Conservation (phyloP, 208 protist species). For the Acanthamoeba quina region DNA sequence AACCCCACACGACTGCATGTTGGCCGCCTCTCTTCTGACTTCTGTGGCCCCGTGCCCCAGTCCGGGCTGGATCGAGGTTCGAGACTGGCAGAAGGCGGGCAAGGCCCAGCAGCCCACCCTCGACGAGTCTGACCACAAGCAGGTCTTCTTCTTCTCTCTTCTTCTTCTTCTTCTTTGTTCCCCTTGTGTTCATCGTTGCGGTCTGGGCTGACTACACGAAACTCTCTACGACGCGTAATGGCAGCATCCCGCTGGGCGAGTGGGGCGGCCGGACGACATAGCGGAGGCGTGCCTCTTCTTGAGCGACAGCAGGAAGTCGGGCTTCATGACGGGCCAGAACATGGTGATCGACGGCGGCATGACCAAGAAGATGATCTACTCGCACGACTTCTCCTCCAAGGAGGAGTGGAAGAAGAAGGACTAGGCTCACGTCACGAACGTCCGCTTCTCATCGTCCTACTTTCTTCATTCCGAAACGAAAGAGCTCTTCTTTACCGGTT, state of each 20-base stretch:
- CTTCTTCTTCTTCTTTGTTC: background rate
- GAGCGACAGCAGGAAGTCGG: background rate
- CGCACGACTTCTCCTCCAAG: slow-evolving; percentile 42
- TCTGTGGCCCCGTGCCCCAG: background rate
- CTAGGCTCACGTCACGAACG: background rate
- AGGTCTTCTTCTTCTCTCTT: background rate
- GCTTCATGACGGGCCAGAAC: slow-evolving; percentile 63
- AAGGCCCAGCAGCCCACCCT: slow-evolving; percentile 11
- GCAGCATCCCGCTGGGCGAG: slow-evolving; percentile 30
- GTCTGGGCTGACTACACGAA: background rate
- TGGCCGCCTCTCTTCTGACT: background rate
- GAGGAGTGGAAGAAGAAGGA: slow-evolving; percentile 30
- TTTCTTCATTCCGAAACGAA: background rate
- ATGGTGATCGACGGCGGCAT: slow-evolving; percentile 56
- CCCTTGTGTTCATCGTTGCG: no score
- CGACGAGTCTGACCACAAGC: slow-evolving; percentile 64
- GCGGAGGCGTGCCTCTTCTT: slow-evolving; percentile 58
- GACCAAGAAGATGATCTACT: slow-evolving; percentile 63
- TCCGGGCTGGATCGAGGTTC: slow-evolving; percentile 51
- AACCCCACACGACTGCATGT: background rate
- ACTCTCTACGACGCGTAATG: background rate
- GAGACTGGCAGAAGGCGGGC: slow-evolving; percentile 35
- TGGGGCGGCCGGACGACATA: slow-evolving; percentile 30
- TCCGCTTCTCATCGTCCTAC: background rate
- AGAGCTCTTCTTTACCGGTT: background rate